Evolutionary conservation across 768 basidiomycete genomes (phyloP), one percentile per base, ranked within the genome.

Genomic region (Cytidiella melzeri): DNA sequence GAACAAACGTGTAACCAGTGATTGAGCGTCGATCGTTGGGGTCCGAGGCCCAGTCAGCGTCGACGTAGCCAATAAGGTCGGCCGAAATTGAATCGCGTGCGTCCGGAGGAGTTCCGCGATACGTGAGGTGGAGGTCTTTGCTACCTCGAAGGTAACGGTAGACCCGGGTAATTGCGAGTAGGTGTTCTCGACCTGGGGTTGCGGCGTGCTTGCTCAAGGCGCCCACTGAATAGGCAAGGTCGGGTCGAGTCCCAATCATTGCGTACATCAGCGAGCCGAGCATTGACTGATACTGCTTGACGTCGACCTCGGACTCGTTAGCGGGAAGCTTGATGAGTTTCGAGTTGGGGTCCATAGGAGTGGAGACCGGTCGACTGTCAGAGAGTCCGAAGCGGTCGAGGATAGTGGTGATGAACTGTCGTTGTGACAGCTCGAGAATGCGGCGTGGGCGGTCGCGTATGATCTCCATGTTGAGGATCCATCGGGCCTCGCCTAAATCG

Each of bases 401-500:
- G 1, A 66, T 50, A 2, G 50, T 34, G 4, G 49, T 26, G 36
- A 61, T 55, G 41, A 67, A 63, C 13, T 54, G 42, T 1, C 26
- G 28, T 41, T 67, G 64, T 0, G 50, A 55, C 6, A 67, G 43
- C 0, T 50, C 23, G 10, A 64, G 41, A 43, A 48, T 52, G 41
- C 43, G 30, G 10, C 9, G 9, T 5, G 0, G 9, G 28, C 28
- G 46, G 26, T 56, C 57, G 27, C 53, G 53, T 11, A 3, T 57
- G 18, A 72, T 61, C 18, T 58, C 45, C 11, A 71, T 55, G 30
- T 67, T 64, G n/a, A 70, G 60, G 5, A 69, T 47, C 18, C 27
- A n/a, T 11, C 37, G 20, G 19, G 37, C 20, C 37, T 46, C 27
- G 45, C 45, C 45, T 5, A 46, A 13, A 34, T 58, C 48, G 5